Evolutionary conservation across 345 rosid species (phyloP), one percentile per base, ranked within the genome.

Genomic region (Cardiospermum halicacabum): DNA sequence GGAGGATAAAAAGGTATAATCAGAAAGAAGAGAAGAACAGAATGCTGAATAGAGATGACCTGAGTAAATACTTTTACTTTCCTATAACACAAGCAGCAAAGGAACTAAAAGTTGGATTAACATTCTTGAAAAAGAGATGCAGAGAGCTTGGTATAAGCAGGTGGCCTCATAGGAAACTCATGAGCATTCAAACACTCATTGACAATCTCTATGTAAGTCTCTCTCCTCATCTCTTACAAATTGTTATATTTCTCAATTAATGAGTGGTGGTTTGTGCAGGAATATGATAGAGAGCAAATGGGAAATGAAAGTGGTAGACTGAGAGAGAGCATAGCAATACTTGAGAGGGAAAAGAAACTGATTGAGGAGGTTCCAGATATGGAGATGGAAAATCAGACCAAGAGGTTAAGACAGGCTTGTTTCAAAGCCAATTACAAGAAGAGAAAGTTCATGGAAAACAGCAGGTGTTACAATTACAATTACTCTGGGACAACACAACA

Each of bases 361-460:
- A 58, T 92, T n/a, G 96, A 92, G 63, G 81, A 83, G 26, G 16
- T 47, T 47, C 98, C 96, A 0, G 85, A 89, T 32, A 21, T 73
- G 74, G 70, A 81, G 24, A 77, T 92, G 30, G 78, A 77, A 13
- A 75, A 68, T 21, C 77, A 69, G 26, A 89, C 96, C 0, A 92
- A 86, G 75, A 80, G 78, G 76, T 73, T 92, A 3, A 78, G 97
- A 31, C 97, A 89, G 62, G 87, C 93, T 1, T 88, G 89, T 58
- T 92, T 92, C 54, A 92, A 92, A 72, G 93, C 91, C 0, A 88
- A 82, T 49, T 86, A 88, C 82, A 92, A 89, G 79, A 75, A 76
- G 69, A 84, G 88, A 69, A 70, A 69, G 74, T 53, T 63, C 36
- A 16, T 26, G 62, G 62, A 31, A 15, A 3, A 2, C 9, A 47